Percentiles rank a stretch among this genome's conserved stretches.
These are phyloP conservation scores for Ormosia emarginata DNA, from an alignment of 306 rosid genomes.

Conservation along the genomic window DNA sequence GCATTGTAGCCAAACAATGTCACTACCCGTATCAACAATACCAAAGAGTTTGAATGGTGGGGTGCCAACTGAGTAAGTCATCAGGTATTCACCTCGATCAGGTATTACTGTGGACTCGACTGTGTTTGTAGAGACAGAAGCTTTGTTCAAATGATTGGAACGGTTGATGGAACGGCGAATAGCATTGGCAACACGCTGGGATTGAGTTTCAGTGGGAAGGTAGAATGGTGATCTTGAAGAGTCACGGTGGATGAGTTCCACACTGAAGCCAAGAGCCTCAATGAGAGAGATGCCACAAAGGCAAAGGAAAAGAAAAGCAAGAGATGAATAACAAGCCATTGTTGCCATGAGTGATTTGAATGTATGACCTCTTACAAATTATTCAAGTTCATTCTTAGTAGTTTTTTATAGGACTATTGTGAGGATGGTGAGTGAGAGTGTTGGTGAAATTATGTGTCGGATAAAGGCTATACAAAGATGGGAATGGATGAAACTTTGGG, in stretches of 20 bases:
- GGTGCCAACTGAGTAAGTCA: slow-evolving; percentile 37
- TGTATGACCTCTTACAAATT: no score
- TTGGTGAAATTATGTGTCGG: no score
- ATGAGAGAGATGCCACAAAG: background rate
- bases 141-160: background rate
- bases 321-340: background rate
- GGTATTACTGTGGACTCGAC: background rate
- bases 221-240: slow-evolving; percentile 51
- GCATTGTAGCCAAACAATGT: slow-evolving; percentile 53
- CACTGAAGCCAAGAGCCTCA: slow-evolving; percentile 1
- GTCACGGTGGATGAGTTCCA: slow-evolving; percentile 54
- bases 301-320: background rate
- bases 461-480: no score
- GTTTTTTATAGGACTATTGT: background rate
- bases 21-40: slow-evolving; percentile 52
- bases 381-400: background rate
- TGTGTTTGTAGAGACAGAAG: background rate
- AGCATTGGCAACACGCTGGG: slow-evolving; percentile 22
- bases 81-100: slow-evolving; percentile 27
- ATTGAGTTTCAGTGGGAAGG: slow-evolving; percentile 20
- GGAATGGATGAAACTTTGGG: no score
- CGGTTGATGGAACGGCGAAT: slow-evolving; percentile 33
- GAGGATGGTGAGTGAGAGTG: background rate
- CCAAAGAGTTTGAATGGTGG: slow-evolving; percentile 31
- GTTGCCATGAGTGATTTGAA: background rate